These are phyloP conservation scores for Pleoardoris graminearum DNA, from an alignment of 2,329 filamentous ascomycete genomes.

Conservation along the genomic window DNA sequence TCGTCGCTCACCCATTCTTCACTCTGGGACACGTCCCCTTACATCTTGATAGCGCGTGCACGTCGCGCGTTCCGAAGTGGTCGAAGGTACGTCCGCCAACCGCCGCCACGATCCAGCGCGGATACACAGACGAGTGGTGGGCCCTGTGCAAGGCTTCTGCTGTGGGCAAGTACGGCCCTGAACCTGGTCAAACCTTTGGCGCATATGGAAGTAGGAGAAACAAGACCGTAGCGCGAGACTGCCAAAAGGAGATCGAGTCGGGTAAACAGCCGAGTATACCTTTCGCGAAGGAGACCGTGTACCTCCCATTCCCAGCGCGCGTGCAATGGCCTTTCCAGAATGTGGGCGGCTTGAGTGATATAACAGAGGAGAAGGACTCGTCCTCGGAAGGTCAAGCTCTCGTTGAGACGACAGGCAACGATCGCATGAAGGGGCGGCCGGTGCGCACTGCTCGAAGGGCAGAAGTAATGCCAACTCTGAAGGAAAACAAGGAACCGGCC, in stretches of 20 bases:
- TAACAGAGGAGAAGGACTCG: constrained; percentile 46
- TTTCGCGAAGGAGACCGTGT: constrained; percentile 53
- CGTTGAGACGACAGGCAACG: constrained; percentile 53
- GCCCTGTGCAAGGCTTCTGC: constrained; percentile 55
- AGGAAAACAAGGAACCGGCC: constrained; percentile 44
- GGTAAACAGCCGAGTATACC: constrained; percentile 55
- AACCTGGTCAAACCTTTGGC: constrained; percentile 51
- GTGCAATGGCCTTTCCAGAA: constrained; percentile 42
- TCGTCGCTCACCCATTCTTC: constrained; percentile 81
- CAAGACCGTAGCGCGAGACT: constrained; percentile 55
- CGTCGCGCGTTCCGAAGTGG: constrained; percentile 53
- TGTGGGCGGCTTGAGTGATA: constrained; percentile 43
- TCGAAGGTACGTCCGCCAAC: constrained; percentile 49
- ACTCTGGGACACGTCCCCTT: constrained; percentile 72
- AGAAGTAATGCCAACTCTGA: constrained; percentile 33
- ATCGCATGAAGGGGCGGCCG: constrained; percentile 35
- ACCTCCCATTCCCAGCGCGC: constrained; percentile 50
- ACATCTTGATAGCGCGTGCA: constrained; percentile 51
- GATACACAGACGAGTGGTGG: constrained; percentile 57
- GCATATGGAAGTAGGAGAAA: constrained; percentile 53
- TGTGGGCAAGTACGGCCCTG: constrained; percentile 53
- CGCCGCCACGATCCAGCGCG: constrained; percentile 49
- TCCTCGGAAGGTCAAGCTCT: constrained; percentile 46
- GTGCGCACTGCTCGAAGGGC: constrained; percentile 28
- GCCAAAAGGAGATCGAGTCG: constrained; percentile 53